phyloP scores from a whole-genome alignment of 2,329 filamentous ascomycete species.

The Juglanconis oblonga region DNA sequence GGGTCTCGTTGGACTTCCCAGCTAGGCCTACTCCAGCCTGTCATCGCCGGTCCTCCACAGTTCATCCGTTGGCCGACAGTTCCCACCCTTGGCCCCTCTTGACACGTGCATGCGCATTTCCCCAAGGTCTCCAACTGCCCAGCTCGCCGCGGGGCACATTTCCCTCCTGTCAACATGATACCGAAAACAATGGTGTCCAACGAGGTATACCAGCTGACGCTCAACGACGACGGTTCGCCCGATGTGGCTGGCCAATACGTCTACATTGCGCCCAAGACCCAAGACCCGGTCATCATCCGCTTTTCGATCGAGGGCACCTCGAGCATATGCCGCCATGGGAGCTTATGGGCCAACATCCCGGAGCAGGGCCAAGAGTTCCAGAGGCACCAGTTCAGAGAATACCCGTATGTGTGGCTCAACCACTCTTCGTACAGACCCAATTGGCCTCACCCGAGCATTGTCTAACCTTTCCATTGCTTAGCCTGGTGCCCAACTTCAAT shows the following conservation, averaged over 20 bases:
- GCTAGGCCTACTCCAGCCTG: background rate
- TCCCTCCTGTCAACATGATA: constrained; percentile 43
- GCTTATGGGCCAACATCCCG: constrained; percentile 95
- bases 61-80: background rate
- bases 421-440: background rate
- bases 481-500: constrained; percentile 89
- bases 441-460: background rate
- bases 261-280: constrained; percentile 75
- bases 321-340: constrained; percentile 91
- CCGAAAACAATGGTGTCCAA: constrained; percentile 61
- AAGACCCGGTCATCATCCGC: constrained; percentile 73
- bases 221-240: constrained; percentile 91
- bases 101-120: constrained; percentile 14
- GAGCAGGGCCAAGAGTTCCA: constrained; percentile 71
- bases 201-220: constrained; percentile 81
- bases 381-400: constrained; percentile 78
- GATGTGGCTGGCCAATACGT: constrained; percentile 88
- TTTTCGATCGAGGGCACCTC: constrained; percentile 94
- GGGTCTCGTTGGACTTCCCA: background rate
- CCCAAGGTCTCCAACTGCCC: constrained; percentile 6
- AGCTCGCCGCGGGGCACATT: constrained; percentile 13
- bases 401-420: constrained; percentile 63
- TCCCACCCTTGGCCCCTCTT: background rate
- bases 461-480: constrained; percentile 34
- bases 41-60: background rate